Evolutionary conservation across 2,329 filamentous ascomycete species (phyloP), one percentile per base, ranked within the genome.

Genomic region (Pseudocercospora cruenta): DNA sequence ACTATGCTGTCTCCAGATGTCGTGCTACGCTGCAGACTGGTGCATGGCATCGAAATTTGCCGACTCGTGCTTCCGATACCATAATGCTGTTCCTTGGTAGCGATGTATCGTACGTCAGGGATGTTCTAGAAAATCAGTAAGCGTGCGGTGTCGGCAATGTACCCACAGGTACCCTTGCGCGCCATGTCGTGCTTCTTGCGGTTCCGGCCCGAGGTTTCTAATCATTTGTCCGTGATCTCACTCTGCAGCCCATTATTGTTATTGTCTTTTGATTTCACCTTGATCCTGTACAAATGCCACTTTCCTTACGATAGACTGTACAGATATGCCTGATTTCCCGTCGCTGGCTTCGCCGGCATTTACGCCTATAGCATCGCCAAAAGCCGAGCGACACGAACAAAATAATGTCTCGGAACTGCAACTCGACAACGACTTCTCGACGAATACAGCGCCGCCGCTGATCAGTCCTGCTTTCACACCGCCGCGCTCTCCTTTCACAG

Each of bases 281-380:
- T 4, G 12, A 31, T 55, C 16, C 55, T 53, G 21, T 58, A 33
- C 43, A 51, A 28, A 26, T 51, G 21, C n/a, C 49, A 33, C 39
- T 19, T n/a, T 51, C 24, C 36, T 51, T n/a, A n/a, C 43, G 19
- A 31, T 51, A 21, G 10, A 19, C 16, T 53, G 58, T 51, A 53
- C n/a, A 51, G 43, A 72, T 69, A 87, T 87, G 85, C 79, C 83
- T 54, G 82, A 85, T 64, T 80, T 87, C 66, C 85, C 86, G n/a
- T 82, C 83, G 19, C 81, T 84, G 45, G 80, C 80, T 68, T 78
- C 76, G 55, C 76, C 76, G 33, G 75, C 72, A 19, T 70, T 77
- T 28, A 66, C 72, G 33, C 84, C 85, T 28, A 78, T 87, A 60
- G 79, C 85, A 69, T 85, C 86, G 54, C 85, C 86, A 79, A 77